Base-by-base conservation (phyloP, 176 grass and related monocot genomes). In the Triticum dicoccoides region DNA sequence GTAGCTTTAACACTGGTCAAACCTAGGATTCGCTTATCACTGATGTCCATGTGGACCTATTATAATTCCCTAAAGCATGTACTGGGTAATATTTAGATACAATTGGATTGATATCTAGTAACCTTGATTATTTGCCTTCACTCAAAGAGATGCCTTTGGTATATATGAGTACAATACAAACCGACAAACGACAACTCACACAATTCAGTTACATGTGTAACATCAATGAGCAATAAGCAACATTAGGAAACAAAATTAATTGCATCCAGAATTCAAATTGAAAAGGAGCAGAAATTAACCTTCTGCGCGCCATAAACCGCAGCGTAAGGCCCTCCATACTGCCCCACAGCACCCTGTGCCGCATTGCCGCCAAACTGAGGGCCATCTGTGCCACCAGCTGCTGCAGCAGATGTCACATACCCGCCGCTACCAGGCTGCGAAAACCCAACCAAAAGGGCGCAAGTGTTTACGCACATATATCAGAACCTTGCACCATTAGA, bases 251-350 rank as follows among this genome's bases (percentile, higher is more conserved):
- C 64, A 52, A 69, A 52, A 20, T 18, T 66, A 82, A 35, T n/a
- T 69, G 80, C 80, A 82, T 12, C 1, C 4, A 23, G 11, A 44
- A 69, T 23, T 82, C 9, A 84, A 59, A 75, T 4, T 80, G 61
- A 13, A 47, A 73, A 15, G 27, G 44, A 47, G 51, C 63, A 64
- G n/a, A 64, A 54, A 84, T 33, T 52, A 23, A 94, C 87, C 87
- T 95, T 90, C 3, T 78, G 85, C 27, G 37, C 44, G 78, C 42
- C 80, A 68, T 95, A 95, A 69, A 88, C 74, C 4, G 85, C 25
- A 21, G 90, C 86, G 64, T 92, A 95, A 12, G 76, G 71, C 27
- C 77, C 76, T 39, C 76, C 84, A 87, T 91, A 91, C 47, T 95
- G 90, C 41, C 85, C 41, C 59, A 66, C 71, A 12, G 81, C 33